Evolutionary conservation across 441 rosid genomes (phyloP).

Genomic region (Populus hybrid): DNA sequence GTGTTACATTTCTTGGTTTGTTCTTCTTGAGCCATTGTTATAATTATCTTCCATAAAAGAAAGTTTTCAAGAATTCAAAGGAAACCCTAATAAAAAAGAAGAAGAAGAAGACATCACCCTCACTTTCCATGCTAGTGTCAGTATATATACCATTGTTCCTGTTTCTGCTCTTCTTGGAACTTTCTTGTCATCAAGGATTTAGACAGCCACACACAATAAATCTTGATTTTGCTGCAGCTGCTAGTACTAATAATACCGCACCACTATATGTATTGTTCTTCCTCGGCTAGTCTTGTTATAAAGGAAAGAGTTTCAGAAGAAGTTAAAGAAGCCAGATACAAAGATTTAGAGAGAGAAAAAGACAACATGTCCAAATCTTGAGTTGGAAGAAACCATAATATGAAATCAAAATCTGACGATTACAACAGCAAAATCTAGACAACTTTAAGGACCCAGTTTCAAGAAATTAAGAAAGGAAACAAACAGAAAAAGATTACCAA

Average conservation of each 20-base stretch:
- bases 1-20: conserved; percentile 29
- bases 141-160: neutral
- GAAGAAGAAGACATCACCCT: conserved; percentile 1
- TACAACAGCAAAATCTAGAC: conserved; percentile 23
- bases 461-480: neutral
- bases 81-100: neutral
- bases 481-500: conserved; percentile 27
- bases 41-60: conserved; percentile 18
- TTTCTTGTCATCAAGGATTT: neutral
- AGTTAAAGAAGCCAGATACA: neutral
- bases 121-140: conserved; percentile 4
- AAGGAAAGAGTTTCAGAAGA: neutral
- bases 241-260: neutral
- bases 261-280: neutral
- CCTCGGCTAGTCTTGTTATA: neutral
- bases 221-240: neutral
- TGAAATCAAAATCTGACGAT: conserved; percentile 20
- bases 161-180: neutral
- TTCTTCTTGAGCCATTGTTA: conserved; percentile 42
- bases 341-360: conserved; percentile 4
- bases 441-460: conserved; percentile 22
- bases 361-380: neutral
- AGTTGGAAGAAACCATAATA: conserved; percentile 11
- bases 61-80: neutral
- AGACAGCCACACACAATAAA: neutral